phyloP scores from a whole-genome alignment of 768 basidiomycete genomes.

The Infundibulicybe gibba region DNA sequence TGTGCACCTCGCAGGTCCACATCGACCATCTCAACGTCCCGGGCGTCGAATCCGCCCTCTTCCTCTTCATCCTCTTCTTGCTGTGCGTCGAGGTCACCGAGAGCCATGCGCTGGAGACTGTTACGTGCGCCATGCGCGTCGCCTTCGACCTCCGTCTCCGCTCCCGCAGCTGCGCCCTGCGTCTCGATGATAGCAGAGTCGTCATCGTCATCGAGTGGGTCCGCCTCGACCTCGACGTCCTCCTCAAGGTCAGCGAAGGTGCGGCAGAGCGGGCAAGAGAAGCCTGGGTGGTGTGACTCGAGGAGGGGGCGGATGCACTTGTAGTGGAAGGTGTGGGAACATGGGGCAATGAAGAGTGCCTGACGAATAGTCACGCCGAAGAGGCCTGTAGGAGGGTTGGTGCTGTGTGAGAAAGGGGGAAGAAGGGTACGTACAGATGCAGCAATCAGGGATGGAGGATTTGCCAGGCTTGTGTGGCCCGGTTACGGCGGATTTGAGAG shows the following conservation, averaged over 20 bases:
- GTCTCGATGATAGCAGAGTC: slow-evolving; percentile 3
- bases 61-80: background rate
- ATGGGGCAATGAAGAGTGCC: slow-evolving; percentile 96
- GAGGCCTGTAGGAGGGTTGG: slow-evolving; percentile 29
- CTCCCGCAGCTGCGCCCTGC: slow-evolving; percentile 26
- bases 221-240: slow-evolving; percentile 69
- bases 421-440: slow-evolving; percentile 68
- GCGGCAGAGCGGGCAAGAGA: slow-evolving; percentile 92
- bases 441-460: slow-evolving; percentile 73
- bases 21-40: background rate
- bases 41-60: background rate
- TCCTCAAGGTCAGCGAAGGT: slow-evolving; percentile 95
- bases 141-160: slow-evolving; percentile 32
- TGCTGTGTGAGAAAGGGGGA: slow-evolving; percentile 4
- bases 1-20: background rate
- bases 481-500: slow-evolving; percentile 4
- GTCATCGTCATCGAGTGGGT: slow-evolving; percentile 17
- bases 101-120: background rate
- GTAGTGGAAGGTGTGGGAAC: slow-evolving; percentile 95
- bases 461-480: slow-evolving; percentile 23
- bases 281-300: slow-evolving; percentile 85
- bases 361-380: slow-evolving; percentile 93
- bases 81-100: slow-evolving; percentile 1
- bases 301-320: slow-evolving; percentile 95
- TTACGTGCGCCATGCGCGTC: background rate